Percentiles rank a stretch among this genome's conserved stretches.
Evolutionary conservation across 2,329 filamentous ascomycete species (phyloP).

Genomic region (Didymosphaeria variabile): DNA sequence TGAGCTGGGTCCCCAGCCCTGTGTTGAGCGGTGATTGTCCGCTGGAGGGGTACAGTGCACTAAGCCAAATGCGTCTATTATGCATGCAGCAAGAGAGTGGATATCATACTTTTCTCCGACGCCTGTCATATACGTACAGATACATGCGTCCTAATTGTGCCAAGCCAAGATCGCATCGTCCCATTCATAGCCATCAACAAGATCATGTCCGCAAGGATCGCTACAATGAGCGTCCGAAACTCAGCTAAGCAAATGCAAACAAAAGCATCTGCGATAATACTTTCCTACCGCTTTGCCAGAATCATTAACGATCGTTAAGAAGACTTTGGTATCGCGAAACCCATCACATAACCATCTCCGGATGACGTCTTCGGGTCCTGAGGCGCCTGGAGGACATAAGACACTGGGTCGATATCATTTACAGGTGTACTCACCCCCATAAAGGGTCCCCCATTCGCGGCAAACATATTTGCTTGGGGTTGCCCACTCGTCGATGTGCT

Average conservation of each 20-base stretch:
- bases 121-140: not conserved
- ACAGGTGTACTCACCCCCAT: constrained; percentile 48
- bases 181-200: not conserved
- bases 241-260: not conserved
- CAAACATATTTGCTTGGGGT: constrained; percentile 40
- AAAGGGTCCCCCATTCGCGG: constrained; percentile 44
- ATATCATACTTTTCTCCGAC: constrained; percentile 3
- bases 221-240: not conserved
- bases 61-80: not conserved
- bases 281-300: not conserved
- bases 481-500: constrained; percentile 26
- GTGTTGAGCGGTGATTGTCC: not conserved
- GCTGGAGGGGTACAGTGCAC: not conserved
- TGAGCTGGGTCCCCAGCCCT: not conserved
- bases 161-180: not conserved
- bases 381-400: constrained; percentile 29
- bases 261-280: not conserved
- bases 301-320: not conserved
- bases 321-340: constrained; percentile 40
- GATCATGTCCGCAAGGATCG: not conserved
- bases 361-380: constrained; percentile 35
- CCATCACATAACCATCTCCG: constrained; percentile 38
- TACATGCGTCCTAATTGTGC: constrained; percentile 1
- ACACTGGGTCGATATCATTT: constrained; percentile 10
- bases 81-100: not conserved